A percentile compares a stretch with the other conserved stretches of the same genome.
These are phyloP conservation scores for Alternaria sp. DNA, from an alignment of 2,329 filamentous ascomycete genomes.

Conservation along the genomic window DNA sequence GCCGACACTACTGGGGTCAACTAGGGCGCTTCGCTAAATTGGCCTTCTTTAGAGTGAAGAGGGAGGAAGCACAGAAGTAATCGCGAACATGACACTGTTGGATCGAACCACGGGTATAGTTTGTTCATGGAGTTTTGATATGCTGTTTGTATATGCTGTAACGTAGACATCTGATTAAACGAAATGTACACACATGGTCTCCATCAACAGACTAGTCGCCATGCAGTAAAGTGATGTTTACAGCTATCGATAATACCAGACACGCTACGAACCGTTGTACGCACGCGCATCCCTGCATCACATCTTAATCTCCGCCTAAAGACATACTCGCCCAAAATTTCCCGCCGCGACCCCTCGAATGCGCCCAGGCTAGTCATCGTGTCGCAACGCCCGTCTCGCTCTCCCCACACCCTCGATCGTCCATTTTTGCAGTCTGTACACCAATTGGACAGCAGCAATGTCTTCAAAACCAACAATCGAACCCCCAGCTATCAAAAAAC, in stretches of 20 bases:
- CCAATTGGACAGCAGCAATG: conserved; percentile 20
- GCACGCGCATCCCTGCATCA: conserved; percentile 23
- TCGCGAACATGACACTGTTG: not conserved
- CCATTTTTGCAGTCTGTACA: not conserved
- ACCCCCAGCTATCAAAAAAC: conserved; percentile 36
- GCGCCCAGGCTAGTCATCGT: conserved; percentile 25
- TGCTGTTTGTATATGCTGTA: conserved; percentile 1
- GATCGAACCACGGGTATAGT: not conserved
- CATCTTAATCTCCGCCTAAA: conserved; percentile 18
- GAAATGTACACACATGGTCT: not conserved
- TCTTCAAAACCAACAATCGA: conserved; percentile 24
- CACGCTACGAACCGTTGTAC: conserved; percentile 4
- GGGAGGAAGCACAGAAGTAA: conserved; percentile 58
- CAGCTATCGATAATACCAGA: conserved; percentile 8
- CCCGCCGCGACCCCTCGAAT: conserved; percentile 25
- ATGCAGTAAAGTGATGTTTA: conserved; percentile 1
- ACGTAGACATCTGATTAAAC: conserved; percentile 5
- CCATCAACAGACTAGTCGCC: not conserved
- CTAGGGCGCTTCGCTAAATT: conserved; percentile 89
- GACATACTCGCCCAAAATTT: conserved; percentile 25
- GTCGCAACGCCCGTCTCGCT: conserved; percentile 11
- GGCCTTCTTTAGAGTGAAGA: conserved; percentile 80
- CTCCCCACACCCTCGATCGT: not conserved
- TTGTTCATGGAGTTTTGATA: not conserved
- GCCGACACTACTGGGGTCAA: conserved; percentile 89